Evolutionary conservation across 306 rosid genomes (phyloP).

Genomic region (Glycine tomentella): DNA sequence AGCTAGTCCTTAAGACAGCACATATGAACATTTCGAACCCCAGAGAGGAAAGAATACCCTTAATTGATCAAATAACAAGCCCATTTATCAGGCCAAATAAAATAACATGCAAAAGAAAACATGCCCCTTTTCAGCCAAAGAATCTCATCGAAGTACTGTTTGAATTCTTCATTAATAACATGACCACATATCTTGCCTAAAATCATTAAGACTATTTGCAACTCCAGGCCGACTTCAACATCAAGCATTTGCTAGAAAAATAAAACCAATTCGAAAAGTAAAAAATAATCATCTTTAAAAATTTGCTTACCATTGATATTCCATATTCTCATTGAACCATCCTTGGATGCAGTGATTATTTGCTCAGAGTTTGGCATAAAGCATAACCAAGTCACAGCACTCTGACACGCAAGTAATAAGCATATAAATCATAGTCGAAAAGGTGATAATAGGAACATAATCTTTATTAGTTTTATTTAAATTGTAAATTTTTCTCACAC

Average conservation of each 20-base stretch:
- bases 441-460: not conserved
- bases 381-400: constrained; percentile 99
- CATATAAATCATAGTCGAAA: constrained; percentile 20
- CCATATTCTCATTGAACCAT: constrained; percentile 92
- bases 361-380: constrained; percentile 85
- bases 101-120: not conserved
- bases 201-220: constrained; percentile 4
- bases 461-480: constrained; percentile 12
- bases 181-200: not conserved
- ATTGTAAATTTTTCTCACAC: constrained; percentile 2
- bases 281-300: constrained; percentile 31
- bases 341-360: constrained; percentile 96
- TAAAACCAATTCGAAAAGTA: constrained; percentile 22
- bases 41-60: constrained; percentile 5
- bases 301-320: constrained; percentile 84
- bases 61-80: constrained; percentile 32
- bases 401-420: constrained; percentile 59
- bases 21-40: constrained; percentile 13
- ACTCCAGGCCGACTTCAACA: not conserved
- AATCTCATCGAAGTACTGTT: constrained; percentile 19
- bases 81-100: constrained; percentile 6
- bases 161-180: constrained; percentile 24
- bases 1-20: not conserved
- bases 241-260: constrained; percentile 14
- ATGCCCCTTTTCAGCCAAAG: constrained; percentile 28